Conservation (phyloP, 148 eudicot species). For the Rhododendron griersonianum region DNA sequence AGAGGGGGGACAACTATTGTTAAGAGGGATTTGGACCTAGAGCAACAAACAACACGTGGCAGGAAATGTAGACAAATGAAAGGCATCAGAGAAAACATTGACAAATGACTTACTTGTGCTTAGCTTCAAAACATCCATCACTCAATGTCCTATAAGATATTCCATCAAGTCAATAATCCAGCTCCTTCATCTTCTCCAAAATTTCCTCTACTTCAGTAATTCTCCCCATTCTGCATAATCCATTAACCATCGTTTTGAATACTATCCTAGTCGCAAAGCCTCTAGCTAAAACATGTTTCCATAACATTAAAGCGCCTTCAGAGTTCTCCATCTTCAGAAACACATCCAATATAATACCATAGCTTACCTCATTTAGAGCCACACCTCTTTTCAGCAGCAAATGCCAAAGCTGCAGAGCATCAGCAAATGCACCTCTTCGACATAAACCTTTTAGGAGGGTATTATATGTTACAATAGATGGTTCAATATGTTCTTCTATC, state of each 20-base stretch:
- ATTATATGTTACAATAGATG: conserved; percentile 60
- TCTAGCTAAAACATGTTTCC: conserved; percentile 57
- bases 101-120: conserved; percentile 1
- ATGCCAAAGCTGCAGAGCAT: conserved; percentile 32
- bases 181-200: conserved; percentile 55
- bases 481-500: conserved; percentile 43
- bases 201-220: conserved; percentile 59
- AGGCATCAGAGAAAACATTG: background rate
- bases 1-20: background rate
- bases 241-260: conserved; percentile 69
- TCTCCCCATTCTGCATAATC: conserved; percentile 71
- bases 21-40: background rate
- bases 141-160: conserved; percentile 50
- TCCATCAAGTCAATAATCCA: conserved; percentile 62
- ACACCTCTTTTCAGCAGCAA: conserved; percentile 60
- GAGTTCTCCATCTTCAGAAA: conserved; percentile 46
- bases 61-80: background rate
- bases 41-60: background rate
- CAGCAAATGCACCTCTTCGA: conserved; percentile 41
- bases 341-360: conserved; percentile 63
- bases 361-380: conserved; percentile 56
- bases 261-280: conserved; percentile 38
- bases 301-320: conserved; percentile 44
- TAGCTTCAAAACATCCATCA: conserved; percentile 51
- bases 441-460: conserved; percentile 70